phyloP scores from a whole-genome alignment of 306 rosid genomes.

The Medicago arabica region DNA sequence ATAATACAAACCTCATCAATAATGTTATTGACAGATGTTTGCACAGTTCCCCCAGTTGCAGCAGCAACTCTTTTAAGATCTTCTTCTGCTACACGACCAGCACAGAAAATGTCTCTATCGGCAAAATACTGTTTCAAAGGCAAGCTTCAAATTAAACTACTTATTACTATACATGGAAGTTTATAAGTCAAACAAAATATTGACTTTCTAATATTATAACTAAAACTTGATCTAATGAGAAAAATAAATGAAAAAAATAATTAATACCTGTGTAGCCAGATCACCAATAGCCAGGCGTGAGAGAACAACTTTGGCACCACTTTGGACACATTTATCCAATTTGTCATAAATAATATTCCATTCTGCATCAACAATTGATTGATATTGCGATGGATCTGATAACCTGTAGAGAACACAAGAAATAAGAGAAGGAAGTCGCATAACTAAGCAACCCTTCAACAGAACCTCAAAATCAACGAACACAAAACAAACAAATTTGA shows the following conservation, averaged over 20 bases:
- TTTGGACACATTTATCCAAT: slow-evolving; percentile 88
- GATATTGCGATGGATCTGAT: slow-evolving; percentile 95
- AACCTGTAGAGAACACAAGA: slow-evolving; percentile 60
- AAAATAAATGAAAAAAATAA: not conserved
- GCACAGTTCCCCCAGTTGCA: slow-evolving; percentile 97
- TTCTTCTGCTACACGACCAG: slow-evolving; percentile 98
- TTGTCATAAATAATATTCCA: slow-evolving; percentile 99
- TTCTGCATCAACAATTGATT: slow-evolving; percentile 98
- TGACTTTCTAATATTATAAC: not conserved
- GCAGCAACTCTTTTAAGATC: slow-evolving; percentile 94
- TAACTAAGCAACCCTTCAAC: slow-evolving; percentile 22
- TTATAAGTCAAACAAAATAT: not conserved
- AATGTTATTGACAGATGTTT: slow-evolving; percentile 90
- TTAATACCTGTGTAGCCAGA: slow-evolving; percentile 88
- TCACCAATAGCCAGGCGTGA: slow-evolving; percentile 98
- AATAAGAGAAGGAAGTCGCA: not conserved
- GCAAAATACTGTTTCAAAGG: slow-evolving; percentile 87
- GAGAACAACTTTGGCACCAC: slow-evolving; percentile 97
- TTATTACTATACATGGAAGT: not conserved
- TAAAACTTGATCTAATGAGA: too few species aligned
- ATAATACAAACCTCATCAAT: slow-evolving; percentile 77
- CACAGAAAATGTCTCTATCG: slow-evolving; percentile 97
- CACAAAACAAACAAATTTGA: slow-evolving; percentile 13
- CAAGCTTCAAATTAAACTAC: slow-evolving; percentile 20
- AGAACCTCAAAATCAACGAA: not conserved